Evolutionary conservation across 2,329 filamentous ascomycete genomes (phyloP), one percentile per base, ranked within the genome.

Genomic region (Aspergillus pseudoterreus): DNA sequence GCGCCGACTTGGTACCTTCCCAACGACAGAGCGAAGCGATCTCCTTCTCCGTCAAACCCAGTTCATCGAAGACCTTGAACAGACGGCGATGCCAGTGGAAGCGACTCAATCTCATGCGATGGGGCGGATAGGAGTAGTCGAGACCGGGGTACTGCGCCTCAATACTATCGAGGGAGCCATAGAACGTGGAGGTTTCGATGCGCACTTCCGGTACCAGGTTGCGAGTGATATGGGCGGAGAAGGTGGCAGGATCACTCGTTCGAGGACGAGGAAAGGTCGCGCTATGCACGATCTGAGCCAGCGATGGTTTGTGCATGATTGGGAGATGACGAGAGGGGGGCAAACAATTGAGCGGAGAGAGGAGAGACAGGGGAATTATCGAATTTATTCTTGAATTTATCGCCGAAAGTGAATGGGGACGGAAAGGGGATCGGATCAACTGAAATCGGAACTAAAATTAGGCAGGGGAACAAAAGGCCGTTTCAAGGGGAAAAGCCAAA

Each of bases 121-220:
- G 83, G 1, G 83, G 81, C 6, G 72, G 70, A 60, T 82, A 76
- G 43, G 80, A 79, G 67, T 86, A 86, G 72, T 86, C 83, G 43
- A 86, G 74, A 32, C 83, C 83, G 0, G 83, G 83, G 61, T 86
- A 86, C 53, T 83, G 82, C 45, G 83, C 82, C 72, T 86, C 83
- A 54, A 84, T 76, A 61, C 78, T 82, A 71, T 85, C 82, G 43
- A 85, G 74, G 38, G 79, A 77, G 60, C 83, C 83, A 69, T 85
- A 86, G 71, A 85, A 86, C 46, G 76, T 79, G 49, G 78, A 77
- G 1, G 82, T 84, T 67, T 86, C 83, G 57, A 82, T 75, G 53
- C 83, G 81, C 48, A 86, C 82, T 72, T 86, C 83, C 33, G 81
- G 81, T 19, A 86, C 81, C 39, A 86, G 76, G 63, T 85, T 79